Conservation (phyloP, 345 rosid species). For the Schrenkiella parvula region DNA sequence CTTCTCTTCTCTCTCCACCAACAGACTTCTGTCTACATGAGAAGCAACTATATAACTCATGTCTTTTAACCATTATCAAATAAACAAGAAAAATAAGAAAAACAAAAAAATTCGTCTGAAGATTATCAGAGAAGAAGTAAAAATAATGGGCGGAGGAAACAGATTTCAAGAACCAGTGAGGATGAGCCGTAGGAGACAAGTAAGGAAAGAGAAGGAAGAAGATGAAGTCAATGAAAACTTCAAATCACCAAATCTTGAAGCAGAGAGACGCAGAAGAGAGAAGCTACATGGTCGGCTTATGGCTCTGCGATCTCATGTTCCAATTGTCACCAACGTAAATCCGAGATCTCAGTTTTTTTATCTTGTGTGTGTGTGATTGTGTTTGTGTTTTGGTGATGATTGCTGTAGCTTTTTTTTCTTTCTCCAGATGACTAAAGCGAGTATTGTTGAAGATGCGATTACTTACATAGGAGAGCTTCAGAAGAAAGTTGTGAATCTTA, state of each 20-base stretch:
- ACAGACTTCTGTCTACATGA: conserved; percentile 28
- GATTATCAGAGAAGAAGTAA: neutral
- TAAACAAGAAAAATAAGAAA: conserved; percentile 15
- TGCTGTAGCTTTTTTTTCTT: neutral
- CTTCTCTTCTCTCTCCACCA: conserved; percentile 13
- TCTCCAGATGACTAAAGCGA: conserved; percentile 73
- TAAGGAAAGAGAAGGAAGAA: conserved; percentile 23
- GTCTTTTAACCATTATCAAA: conserved; percentile 7
- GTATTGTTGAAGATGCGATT: conserved; percentile 81
- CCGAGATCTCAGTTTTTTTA: neutral
- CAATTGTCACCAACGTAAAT: conserved; percentile 74
- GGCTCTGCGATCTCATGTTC: conserved; percentile 70
- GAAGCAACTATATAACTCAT: conserved; percentile 31
- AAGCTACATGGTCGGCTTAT: conserved; percentile 72
- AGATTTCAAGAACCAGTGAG: conserved; percentile 11
- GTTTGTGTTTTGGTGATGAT: neutral
- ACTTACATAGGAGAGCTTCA: conserved; percentile 64
- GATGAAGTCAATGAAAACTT: conserved; percentile 30
- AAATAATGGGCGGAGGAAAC: conserved; percentile 7
- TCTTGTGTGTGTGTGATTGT: neutral
- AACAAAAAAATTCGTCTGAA: neutral
- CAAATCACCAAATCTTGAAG: conserved; percentile 72
- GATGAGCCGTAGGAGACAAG: conserved; percentile 40
- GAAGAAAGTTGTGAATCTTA: conserved; percentile 41
- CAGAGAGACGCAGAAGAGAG: conserved; percentile 77